Percentiles rank a stretch among this genome's conserved stretches.
phyloP scores from a whole-genome alignment of 2,329 filamentous ascomycete genomes.

The Phaeoacremonium minimum region DNA sequence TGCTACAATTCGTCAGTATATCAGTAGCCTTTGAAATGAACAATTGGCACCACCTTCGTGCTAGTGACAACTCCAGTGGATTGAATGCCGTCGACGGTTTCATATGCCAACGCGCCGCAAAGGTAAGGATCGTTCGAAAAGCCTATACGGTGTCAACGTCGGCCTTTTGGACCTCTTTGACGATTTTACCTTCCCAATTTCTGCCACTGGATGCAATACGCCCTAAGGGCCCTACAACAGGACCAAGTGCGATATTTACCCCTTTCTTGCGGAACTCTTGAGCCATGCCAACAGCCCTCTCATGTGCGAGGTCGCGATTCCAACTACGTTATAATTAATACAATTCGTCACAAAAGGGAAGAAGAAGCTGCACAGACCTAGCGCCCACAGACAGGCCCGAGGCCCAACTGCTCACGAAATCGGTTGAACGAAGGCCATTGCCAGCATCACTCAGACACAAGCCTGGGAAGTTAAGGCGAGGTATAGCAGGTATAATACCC shows the following conservation, averaged over 20 bases:
- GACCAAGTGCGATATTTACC: slow-evolving; percentile 71
- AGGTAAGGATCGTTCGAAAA: slow-evolving; percentile 52
- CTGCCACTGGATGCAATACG: slow-evolving; percentile 54
- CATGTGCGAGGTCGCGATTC: slow-evolving; percentile 66
- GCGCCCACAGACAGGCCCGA: slow-evolving; percentile 35
- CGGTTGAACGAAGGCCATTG: slow-evolving; percentile 35
- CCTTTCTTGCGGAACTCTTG: slow-evolving; percentile 69
- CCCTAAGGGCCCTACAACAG: slow-evolving; percentile 62
- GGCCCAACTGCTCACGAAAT: slow-evolving; percentile 36
- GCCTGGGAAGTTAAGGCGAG: slow-evolving; percentile 34
- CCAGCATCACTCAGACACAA: slow-evolving; percentile 40
- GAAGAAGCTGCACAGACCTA: slow-evolving; percentile 16
- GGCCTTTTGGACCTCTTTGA: neutral
- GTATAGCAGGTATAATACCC: slow-evolving; percentile 33
- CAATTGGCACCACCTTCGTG: slow-evolving; percentile 38
- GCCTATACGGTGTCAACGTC: slow-evolving; percentile 6
- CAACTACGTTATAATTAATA: slow-evolving; percentile 51
- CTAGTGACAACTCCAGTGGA: slow-evolving; percentile 65
- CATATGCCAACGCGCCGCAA: slow-evolving; percentile 28
- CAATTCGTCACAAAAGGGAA: too few species aligned
- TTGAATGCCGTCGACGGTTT: slow-evolving; percentile 64
- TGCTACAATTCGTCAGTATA: slow-evolving; percentile 44
- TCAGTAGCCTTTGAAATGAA: too few species aligned
- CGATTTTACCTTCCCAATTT: slow-evolving; percentile 41
- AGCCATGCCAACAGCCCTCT: slow-evolving; percentile 69